Conservation (phyloP, 2,329 filamentous ascomycete genomes). For the Tolypocladium tundrense region DNA sequence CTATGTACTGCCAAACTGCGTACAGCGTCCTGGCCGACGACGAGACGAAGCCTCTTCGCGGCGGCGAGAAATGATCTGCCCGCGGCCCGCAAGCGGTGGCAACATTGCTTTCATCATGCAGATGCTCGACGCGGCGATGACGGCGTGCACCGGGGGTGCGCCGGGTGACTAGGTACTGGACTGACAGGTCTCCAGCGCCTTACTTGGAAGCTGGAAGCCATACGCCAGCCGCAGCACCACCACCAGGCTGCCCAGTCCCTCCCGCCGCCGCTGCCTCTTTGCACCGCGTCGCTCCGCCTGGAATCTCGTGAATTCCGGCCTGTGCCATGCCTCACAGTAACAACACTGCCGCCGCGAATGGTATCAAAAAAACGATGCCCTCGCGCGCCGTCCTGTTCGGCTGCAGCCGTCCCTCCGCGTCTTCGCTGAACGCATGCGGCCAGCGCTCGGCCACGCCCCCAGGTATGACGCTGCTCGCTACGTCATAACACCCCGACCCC, state of each 20-base stretch:
- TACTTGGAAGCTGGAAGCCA: not conserved
- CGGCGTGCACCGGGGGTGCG: not conserved
- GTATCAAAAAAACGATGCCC: not conserved
- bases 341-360: too few relatives aligned
- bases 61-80: not conserved
- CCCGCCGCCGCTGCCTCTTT: not conserved
- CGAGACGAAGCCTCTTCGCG: not conserved
- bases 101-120: not conserved
- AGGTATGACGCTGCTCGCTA: slow-evolving; percentile 1
- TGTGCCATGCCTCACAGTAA: too few relatives aligned
- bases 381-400: not conserved
- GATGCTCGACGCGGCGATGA: not conserved
- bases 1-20: not conserved
- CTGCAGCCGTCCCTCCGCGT: not conserved
- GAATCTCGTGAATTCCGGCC: not conserved
- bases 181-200: not conserved
- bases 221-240: not conserved
- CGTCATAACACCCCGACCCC: not conserved
- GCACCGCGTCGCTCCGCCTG: not conserved
- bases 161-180: too few relatives aligned
- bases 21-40: not conserved
- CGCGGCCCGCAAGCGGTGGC: not conserved
- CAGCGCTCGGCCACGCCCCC: not conserved
- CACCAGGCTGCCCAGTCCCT: not conserved
- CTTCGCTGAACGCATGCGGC: not conserved